Evolutionary conservation across 306 rosid species (phyloP), one percentile per base, ranked within the genome.

Genomic region (Begonia masoniana): DNA sequence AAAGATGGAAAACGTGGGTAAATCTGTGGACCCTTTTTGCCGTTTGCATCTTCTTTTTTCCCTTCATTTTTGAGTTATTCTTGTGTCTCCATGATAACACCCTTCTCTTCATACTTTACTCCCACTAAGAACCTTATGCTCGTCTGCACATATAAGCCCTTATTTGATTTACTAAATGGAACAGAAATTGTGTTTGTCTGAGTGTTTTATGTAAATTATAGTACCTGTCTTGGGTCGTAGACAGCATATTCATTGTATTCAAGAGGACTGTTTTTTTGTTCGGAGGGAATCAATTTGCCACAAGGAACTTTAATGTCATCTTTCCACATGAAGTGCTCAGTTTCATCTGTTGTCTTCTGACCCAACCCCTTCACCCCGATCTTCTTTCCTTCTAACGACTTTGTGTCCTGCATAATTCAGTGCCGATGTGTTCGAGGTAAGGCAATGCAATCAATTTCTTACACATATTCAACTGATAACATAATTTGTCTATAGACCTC

Each of bases 261-360:
- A 52, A 85, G 52, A 10, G 78, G 68, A 47, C 88, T 74, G 23
- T 91, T 93, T 68, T 66, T 71, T 59, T 79, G 74, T 10, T 71
- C 84, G 13, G 93, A 79, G 41, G 79, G 62, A 47, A 86, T 63
- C 43, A 86, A 53, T 15, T 48, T 48, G 35, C 94, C 99, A 48
- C 78, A 81, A 6, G 97, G 96, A 58, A 91, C 96, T 65, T 74
- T 83, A 36, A 81, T 83, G 13, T 79, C 83, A 56, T 78, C 94
- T 66, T 86, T 78, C 99, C 94, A 86, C 7, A 71, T 62, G 26
- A 77, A 76, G 57, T 86, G 94, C 51, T 91, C 92, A 4, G 87
- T 63, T 68, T 86, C 94, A 7, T 83, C 76, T 13, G 94, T 81
- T 63, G 72, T 83, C 82, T 74, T 86, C 69, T 68, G 72, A 17